Base-by-base conservation (phyloP, 139 green algal genomes). In the Coelastrella sp. region DNA sequence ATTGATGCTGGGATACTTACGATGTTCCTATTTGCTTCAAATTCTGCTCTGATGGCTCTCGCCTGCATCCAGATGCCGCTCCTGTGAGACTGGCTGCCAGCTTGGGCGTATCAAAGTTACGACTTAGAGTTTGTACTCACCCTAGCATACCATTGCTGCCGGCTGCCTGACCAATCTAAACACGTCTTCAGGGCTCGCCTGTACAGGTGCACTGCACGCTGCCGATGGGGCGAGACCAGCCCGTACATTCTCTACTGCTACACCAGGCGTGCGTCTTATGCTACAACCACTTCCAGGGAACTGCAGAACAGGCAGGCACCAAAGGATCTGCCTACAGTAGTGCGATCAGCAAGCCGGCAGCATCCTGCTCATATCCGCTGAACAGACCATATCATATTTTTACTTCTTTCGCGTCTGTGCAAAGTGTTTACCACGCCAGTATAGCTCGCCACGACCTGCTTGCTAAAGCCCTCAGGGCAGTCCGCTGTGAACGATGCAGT, bases 141-240 rank as follows among this genome's bases (percentile, higher is more conserved):
- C 84, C 87, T 82, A 27, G 24, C 78, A 83, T 91, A 91, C 87
- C 87, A 91, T 65, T 91, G 87, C 87, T 72, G 61, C 15, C 87
- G 73, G 63, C 65, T 83, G 87, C 87, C 87, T 19, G 87, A 87
- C 87, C 87, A 91, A 66, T 91, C 87, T 58, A 91, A 84, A 65
- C 78, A 86, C 6, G 87, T 91, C 78, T 91, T 91, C 8, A 91
- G 78, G 56, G 87, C 87, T 58, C 60, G 87, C 49, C 87, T 74
- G 65, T 91, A 91, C 27, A 91, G 87, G 27, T 75, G 87, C 87
- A 91, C 81, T 11, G 78, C 78, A 60, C 87, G 87, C 87, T 79
- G 61, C 49, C 78, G 58, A 78, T 91, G 87, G 25, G 87, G 73
- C 65, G 58, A 61, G 27, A 84, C 24, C 24, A 63, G 25, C 68